Conservation (phyloP, 805 yeast species). For the Starmerella powellii region DNA sequence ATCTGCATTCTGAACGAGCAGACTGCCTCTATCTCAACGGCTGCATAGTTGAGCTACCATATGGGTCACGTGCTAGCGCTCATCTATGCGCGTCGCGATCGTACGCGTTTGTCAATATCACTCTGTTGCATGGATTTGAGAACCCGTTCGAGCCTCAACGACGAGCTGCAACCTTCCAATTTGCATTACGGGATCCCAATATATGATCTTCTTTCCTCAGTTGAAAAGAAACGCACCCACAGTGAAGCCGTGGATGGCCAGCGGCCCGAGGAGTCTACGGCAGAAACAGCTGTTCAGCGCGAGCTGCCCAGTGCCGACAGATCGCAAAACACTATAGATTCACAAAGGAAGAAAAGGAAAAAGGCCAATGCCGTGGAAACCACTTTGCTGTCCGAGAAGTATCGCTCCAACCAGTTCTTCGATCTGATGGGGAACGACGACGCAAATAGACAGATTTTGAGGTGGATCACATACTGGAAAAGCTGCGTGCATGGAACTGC, state of each 20-base stretch:
- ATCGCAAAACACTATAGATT: background rate
- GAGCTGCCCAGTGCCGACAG: background rate
- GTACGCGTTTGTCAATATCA: no score
- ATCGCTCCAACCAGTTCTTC: conserved; percentile 50
- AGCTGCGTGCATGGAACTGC: conserved; percentile 13
- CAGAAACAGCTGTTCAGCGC: no score
- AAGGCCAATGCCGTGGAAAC: background rate
- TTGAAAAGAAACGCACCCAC: background rate
- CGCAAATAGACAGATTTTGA: conserved; percentile 44
- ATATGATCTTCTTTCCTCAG: conserved; percentile 6
- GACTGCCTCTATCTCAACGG: no score
- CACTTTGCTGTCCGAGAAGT: conserved; percentile 47
- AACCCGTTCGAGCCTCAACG: no score
- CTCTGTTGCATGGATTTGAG: no score
- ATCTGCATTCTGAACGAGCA: no score
- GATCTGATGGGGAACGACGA: conserved; percentile 61
- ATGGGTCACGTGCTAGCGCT: no score
- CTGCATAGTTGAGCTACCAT: no score
- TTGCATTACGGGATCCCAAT: conserved; percentile 21
- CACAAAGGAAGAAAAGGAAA: background rate
- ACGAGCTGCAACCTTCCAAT: background rate
- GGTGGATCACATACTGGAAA: conserved; percentile 59
- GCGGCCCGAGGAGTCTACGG: no score
- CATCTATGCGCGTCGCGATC: no score
- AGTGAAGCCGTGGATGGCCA: no score